Base-by-base conservation (phyloP, 768 basidiomycete genomes). In the Termitomyces sp. region DNA sequence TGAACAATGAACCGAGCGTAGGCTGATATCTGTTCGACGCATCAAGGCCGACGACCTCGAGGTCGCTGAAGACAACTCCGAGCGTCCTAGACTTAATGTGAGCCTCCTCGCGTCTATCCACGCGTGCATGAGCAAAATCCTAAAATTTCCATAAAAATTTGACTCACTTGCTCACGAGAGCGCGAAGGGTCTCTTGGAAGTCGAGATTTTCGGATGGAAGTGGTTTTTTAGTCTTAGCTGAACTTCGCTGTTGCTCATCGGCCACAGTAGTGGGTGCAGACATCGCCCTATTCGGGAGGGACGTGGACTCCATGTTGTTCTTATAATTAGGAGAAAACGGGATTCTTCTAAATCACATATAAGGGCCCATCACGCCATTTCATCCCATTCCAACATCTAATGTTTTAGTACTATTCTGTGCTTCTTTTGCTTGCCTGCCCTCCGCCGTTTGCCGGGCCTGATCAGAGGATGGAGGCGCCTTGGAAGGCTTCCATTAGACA, bases 1-100 rank as follows among this genome's bases (percentile, higher is more conserved):
- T 79, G 53, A 85, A 72, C 4, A 80, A 66, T 19, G 83, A 84
- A 17, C 77, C 78, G 8, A 89, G 62, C 0, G 82, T 85, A 1
- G 73, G 69, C 59, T 82, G 82, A 59, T 76, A 73, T 2, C 75
- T 74, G 3, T 74, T 66, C 3, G 75, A 62, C 0, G 74, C 72
- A 1, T 78, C 78, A 5, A 79, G 62, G 27, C 83, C 85, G 4
- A 80, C 70, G 37, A 85, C 84, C 17, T 72, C 72, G 5, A 85
- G 77, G 56, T 84, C 71, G 59, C 75, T 63, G 53, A 85, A 84
- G 50, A 73, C 65, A 23, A 84, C 75, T 5, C 83, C 82, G 6
- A 85, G 73, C 48, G 77, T 72, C 14, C 82, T 58, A 5, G 52
- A 29, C 41, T 62, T 54, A 21, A 64, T 62, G 12, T 64, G 52